phyloP scores from a whole-genome alignment of 176 grass and related monocot genomes.

The Phyllostachys edulis region DNA sequence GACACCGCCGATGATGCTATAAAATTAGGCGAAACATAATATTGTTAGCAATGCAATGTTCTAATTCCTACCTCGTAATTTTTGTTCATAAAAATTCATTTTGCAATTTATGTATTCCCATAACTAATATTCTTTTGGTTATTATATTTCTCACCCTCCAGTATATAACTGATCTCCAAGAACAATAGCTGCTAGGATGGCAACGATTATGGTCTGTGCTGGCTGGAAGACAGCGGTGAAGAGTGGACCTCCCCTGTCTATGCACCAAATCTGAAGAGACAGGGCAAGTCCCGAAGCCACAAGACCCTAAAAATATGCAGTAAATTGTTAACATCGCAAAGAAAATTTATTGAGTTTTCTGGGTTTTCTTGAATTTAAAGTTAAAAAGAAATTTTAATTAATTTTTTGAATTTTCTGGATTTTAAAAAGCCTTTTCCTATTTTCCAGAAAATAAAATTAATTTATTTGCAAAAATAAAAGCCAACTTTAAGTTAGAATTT shows the following conservation, averaged over 20 bases:
- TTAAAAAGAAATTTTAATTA: too few relatives aligned
- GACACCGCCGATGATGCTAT: slow-evolving; percentile 38
- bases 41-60: not conserved
- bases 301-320: slow-evolving; percentile 24
- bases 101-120: not conserved
- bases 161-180: slow-evolving; percentile 53
- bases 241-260: slow-evolving; percentile 51
- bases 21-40: not conserved
- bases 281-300: slow-evolving; percentile 53
- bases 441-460: too few relatives aligned
- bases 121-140: not conserved
- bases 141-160: slow-evolving; percentile 44
- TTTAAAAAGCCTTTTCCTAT: too few relatives aligned
- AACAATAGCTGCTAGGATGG: slow-evolving; percentile 50
- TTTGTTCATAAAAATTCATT: not conserved
- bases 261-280: slow-evolving; percentile 60
- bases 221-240: slow-evolving; percentile 62
- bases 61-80: not conserved
- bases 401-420: too few relatives aligned
- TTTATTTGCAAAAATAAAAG: too few relatives aligned
- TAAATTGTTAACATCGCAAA: too few relatives aligned
- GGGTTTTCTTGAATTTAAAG: too few relatives aligned
- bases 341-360: too few relatives aligned
- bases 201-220: slow-evolving; percentile 56
- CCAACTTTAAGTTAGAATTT: too few relatives aligned